phyloP scores from a whole-genome alignment of 2,329 filamentous ascomycete species.

The Mycosphaerella arachidis region DNA sequence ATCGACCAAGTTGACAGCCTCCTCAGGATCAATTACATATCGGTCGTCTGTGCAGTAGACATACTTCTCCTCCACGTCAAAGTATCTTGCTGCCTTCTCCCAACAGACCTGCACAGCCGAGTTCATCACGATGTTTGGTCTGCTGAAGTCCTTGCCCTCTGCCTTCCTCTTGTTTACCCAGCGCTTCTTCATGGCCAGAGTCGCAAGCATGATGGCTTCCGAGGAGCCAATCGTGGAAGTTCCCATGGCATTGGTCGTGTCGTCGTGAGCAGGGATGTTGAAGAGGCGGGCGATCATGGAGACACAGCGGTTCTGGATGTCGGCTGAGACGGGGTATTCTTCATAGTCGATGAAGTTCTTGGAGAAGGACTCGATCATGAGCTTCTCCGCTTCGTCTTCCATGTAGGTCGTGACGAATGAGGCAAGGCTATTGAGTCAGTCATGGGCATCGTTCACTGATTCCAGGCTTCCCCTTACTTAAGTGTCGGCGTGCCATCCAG shows the following conservation, averaged over 20 bases:
- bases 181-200: slow-evolving; percentile 89
- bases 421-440: slow-evolving; percentile 59
- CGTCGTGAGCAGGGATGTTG: slow-evolving; percentile 62
- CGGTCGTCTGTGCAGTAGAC: slow-evolving; percentile 59
- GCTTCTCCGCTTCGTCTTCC: slow-evolving; percentile 93
- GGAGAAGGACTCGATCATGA: slow-evolving; percentile 86
- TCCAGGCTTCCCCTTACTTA: slow-evolving; percentile 50
- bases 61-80: slow-evolving; percentile 83
- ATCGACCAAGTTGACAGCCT: slow-evolving; percentile 58
- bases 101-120: slow-evolving; percentile 95
- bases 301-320: slow-evolving; percentile 77
- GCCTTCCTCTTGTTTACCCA: slow-evolving; percentile 86
- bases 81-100: slow-evolving; percentile 65
- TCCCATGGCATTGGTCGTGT: slow-evolving; percentile 65
- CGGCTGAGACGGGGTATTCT: slow-evolving; percentile 48
- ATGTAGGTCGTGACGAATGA: slow-evolving; percentile 96
- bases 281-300: slow-evolving; percentile 75
- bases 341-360: slow-evolving; percentile 74
- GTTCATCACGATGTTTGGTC: slow-evolving; percentile 92
- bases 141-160: slow-evolving; percentile 72
- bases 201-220: slow-evolving; percentile 78
- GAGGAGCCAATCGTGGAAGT: slow-evolving; percentile 87
- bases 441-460: not conserved
- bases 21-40: slow-evolving; percentile 60
- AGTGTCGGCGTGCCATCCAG: slow-evolving; percentile 88